Evolutionary conservation across 225 moss, liverwort and hornwort genomes (phyloP), one percentile per base, ranked within the genome.

Genomic region (Lunularia cruciata): DNA sequence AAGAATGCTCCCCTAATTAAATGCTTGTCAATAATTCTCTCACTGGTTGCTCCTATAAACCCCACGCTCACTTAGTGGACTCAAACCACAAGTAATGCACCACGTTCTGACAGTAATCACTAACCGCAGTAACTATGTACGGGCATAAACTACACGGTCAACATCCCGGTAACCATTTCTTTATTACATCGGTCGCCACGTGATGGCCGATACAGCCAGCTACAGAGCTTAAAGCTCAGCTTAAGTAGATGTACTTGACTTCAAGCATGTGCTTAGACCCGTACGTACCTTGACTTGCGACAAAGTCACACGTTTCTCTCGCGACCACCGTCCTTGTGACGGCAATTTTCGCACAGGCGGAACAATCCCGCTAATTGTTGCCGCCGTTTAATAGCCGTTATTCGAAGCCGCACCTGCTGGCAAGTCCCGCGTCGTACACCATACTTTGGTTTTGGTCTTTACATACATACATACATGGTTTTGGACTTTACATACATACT

Each of bases 241-340:
- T 54, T 27, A 54, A 54, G 54, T 54, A 54, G 26, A 14, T 26
- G 54, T 54, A 54, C 54, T 52, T 54, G 54, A 28, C 28, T 54
- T 25, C 54, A 54, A 54, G 54, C 54, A 54, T 54, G 54, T 54
- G 26, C 54, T 25, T 54, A 54, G 54, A 14, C 54, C 54, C 54
- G 54, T 54, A 54, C 54, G 54, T 54, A 54, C 54, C 28, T 54
- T 54, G 27, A 54, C 27, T 28, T 11, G 54, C 4, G 52, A 54
- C 26, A 27, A 27, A 28, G 54, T 27, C 22, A 54, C 54, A 54
- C 54, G 54, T 54, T 54, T 28, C 54, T 54, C 54, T 54, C 54
- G 27, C 54, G 54, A 54, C 54, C 54, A 54, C 54, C 54, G 54
- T 54, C 54, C 54, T 28, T 54, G 54, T 54, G 54, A 54, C 54